These are phyloP conservation scores for Colletotrichum gloeosporioides DNA, from an alignment of 2,329 filamentous ascomycete genomes.

Conservation along the genomic window DNA sequence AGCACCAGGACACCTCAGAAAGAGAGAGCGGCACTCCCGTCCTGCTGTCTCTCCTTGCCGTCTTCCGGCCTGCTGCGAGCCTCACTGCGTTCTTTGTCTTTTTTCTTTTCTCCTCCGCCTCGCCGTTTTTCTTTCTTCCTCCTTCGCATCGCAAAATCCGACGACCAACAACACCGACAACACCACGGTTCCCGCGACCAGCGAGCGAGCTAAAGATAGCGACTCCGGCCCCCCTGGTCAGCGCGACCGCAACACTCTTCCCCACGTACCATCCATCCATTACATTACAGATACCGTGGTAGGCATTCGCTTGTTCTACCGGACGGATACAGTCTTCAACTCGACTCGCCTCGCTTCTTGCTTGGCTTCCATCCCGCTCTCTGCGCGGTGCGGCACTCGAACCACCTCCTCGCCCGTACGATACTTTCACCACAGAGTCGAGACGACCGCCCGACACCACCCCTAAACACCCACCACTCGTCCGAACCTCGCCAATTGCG, in stretches of 20 bases:
- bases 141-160: background rate
- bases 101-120: background rate
- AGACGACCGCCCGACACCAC: background rate
- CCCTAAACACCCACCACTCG: constrained; percentile 1
- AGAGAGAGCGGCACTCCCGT: background rate
- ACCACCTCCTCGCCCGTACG: background rate
- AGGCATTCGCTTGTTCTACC: constrained; percentile 21
- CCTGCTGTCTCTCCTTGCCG: constrained; percentile 4
- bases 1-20: background rate
- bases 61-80: background rate
- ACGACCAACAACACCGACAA: background rate
- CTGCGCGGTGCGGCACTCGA: background rate
- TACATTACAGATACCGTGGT: background rate
- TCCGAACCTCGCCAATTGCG: constrained; percentile 22
- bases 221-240: background rate
- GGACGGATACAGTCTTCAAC: background rate
- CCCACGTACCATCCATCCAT: background rate
- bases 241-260: background rate
- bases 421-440: background rate
- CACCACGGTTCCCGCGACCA: background rate
- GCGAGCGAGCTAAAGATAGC: background rate
- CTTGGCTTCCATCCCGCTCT: background rate
- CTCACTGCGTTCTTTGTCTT: background rate
- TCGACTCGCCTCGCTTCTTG: background rate
- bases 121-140: background rate